Evolutionary conservation across 129 eudicot genomes (phyloP), one percentile per base, ranked within the genome.

Genomic region (Chrysanthemum makinoi): DNA sequence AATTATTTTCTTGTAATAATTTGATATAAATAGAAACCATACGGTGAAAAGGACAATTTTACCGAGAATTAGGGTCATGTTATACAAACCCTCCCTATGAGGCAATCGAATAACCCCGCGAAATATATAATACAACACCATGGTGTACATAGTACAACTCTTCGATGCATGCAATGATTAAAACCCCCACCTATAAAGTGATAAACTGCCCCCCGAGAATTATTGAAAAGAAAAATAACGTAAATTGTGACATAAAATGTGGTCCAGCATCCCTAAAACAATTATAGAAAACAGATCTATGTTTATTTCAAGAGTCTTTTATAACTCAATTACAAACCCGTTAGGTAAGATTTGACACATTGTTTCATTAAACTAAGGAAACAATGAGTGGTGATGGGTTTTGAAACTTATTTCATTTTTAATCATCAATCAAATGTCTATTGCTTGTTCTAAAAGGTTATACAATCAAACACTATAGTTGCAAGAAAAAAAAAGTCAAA

Each of bases 291-390:
- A 13, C 66, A 55, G 0, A 26, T 6, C 0, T 63, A 16, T 22
- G 10, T 39, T 39, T 39, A 39, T 8, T 35, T 39, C 51, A 63
- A 30, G 49, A 15, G 35, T 30, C 9, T 62, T 20, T 1, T 28
- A 46, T 61, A 39, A 6, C 44, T 39, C 24, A 56, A 56, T 18
- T 22, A 60, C 43, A 10, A 63, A 0, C 2, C 6, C 10, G 68
- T 62, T 62, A 35, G 68, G 50, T 62, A 62, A 30, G 68, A 62
- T 33, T 62, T 33, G 68, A 62, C 50, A 62, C 30, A 30, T 30
- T 14, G 14, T 7, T 33, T 39, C 28, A 8, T n/a, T 39, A 63
- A 16, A 63, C 50, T 33, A 63, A 63, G 20, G 10, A 15, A 28
- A 61, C 3, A 28, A 28, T 10, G 30, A 58, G 63, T 58, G 15